Base-by-base conservation (phyloP, 2,329 filamentous ascomycete species). In the Neonectria faginata region DNA sequence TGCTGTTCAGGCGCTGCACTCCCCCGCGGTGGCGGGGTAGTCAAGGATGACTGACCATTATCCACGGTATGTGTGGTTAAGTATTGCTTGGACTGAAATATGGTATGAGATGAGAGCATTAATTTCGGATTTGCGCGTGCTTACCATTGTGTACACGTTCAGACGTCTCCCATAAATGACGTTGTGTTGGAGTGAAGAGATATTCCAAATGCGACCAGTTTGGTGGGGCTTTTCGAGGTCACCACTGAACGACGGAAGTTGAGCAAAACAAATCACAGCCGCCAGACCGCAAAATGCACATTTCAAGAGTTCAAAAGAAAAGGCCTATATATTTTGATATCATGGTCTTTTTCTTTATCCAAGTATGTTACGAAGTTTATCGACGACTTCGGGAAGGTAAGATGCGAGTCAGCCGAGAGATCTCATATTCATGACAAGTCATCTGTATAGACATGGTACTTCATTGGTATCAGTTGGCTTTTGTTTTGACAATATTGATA, bases 61-160 rank as follows among this genome's bases (percentile, higher is more conserved):
- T 97, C 92, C 78, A 97, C 88, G 47, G 94, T 95, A 79, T 97
- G 93, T 71, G 92, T 91, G 75, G 95, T 97, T 67, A 99, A 88
- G 79, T 97, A 99, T 90, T 98, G 96, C 84, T 98, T 98, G 60
- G 96, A 99, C 96, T 97, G 20, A 5, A 39, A 65, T 1, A 63
- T 25, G 18, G 25, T 8, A 52, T 52, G 50, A 67, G 55, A 68
- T 20, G 18, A 3, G 2, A 62, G 50, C 47, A 31, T 20, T 14
- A 44, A n/a, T 48, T 29, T 5, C 12, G 36, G 42, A 16, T 33
- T 47, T 44, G 14, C 10, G 7, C 22, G 20, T 44, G 14, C 71
- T 68, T 71, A 76, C 76, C 76, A 78, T 78, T 16, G 64, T 62
- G 66, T 48, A 54, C 45, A 29, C 45, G 42, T 41, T 33, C 58